Evolutionary conservation across 441 rosid species (phyloP).

Genomic region (Raphanus hybrid): DNA sequence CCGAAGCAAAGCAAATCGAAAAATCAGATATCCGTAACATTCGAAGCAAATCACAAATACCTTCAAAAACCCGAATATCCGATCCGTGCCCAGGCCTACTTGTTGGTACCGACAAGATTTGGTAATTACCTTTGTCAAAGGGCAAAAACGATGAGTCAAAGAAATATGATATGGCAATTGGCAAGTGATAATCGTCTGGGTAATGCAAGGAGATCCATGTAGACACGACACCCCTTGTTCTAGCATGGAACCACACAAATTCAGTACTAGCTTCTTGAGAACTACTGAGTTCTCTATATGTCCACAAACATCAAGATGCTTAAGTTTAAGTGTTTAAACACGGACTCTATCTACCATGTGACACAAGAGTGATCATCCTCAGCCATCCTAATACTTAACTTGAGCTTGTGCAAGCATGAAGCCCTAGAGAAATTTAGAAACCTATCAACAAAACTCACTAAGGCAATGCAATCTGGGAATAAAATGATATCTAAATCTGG

Average conservation of each 20-base stretch:
- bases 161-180: neutral
- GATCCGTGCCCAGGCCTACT: too few relatives aligned
- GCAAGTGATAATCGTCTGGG: neutral
- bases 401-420: neutral
- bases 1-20: too few relatives aligned
- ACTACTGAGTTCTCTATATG: neutral
- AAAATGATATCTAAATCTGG: neutral
- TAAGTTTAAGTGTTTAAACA: neutral
- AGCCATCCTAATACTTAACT: neutral
- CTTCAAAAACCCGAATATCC: too few relatives aligned
- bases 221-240: neutral
- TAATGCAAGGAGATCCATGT: neutral
- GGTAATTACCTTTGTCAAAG: neutral
- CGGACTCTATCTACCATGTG: neutral
- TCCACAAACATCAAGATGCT: neutral
- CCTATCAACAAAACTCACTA: neutral
- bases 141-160: neutral
- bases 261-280: neutral
- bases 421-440: neutral
- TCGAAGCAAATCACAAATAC: too few relatives aligned
- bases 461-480: neutral
- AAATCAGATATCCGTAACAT: too few relatives aligned
- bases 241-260: neutral
- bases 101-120: conserved; percentile 1
- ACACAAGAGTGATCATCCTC: neutral